Conservation (phyloP, 169 alveolate genomes). For the Babesia bovis region DNA sequence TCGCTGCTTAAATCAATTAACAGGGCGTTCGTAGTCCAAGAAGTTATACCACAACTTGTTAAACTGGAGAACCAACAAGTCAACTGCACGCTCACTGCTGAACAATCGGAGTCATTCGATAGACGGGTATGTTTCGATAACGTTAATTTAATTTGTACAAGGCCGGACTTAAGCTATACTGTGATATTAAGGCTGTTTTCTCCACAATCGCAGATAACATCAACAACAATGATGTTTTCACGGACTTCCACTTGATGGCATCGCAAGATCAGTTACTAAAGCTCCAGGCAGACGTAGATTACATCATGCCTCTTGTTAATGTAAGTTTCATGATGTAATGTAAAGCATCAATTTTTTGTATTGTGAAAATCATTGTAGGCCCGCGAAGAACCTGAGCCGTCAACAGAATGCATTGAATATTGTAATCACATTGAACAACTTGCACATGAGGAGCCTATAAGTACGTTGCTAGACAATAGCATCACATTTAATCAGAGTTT, state of each 20-base stretch:
- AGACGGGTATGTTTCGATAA: conserved; percentile 30
- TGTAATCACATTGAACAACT: conserved; percentile 29
- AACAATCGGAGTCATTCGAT: conserved; percentile 53
- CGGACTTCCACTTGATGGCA: conserved; percentile 48
- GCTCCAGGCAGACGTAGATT: conserved; percentile 41
- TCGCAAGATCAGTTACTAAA: conserved; percentile 51
- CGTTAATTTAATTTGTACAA: not conserved
- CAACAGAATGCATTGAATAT: conserved; percentile 38
- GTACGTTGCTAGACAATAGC: conserved; percentile 15
- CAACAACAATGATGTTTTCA: conserved; percentile 10
- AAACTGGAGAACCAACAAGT: conserved; percentile 21
- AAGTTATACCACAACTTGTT: conserved; percentile 62
- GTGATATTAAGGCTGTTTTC: conserved; percentile 54
- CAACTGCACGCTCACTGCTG: conserved; percentile 27
- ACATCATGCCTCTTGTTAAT: conserved; percentile 33
- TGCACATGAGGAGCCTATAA: conserved; percentile 6
- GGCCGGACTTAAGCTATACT: conserved; percentile 52
- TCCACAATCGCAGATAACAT: conserved; percentile 31
- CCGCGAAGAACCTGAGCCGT: conserved; percentile 16
- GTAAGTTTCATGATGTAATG: conserved; percentile 1
- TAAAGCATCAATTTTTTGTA: not conserved
- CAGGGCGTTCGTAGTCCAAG: conserved; percentile 67
- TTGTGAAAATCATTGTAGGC: conserved; percentile 12
- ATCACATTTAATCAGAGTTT: conserved; percentile 11
- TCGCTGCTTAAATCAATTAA: not conserved